phyloP scores from a whole-genome alignment of 1,284 basidiomycete species.

The Rhodotorula sp. region DNA sequence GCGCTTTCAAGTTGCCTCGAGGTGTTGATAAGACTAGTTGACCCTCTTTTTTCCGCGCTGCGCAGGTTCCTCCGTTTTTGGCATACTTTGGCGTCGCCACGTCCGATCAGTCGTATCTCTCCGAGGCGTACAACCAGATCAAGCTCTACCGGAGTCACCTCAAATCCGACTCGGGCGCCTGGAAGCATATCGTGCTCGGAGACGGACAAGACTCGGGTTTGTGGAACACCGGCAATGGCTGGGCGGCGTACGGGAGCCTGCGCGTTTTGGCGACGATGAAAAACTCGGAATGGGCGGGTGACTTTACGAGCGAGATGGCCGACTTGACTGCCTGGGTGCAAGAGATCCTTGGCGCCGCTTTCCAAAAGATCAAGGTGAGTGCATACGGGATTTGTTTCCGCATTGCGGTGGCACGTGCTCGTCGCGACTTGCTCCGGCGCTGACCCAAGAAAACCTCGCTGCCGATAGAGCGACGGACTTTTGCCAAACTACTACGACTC shows the following conservation, averaged over 20 bases:
- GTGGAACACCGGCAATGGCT: conserved; percentile 63
- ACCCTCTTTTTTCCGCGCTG: too few species aligned
- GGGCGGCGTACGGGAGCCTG: conserved; percentile 81
- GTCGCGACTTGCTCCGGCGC: not conserved
- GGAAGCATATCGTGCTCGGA: conserved; percentile 53
- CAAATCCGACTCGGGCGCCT: conserved; percentile 52
- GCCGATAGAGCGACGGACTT: conserved; percentile 55
- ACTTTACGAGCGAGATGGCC: conserved; percentile 58
- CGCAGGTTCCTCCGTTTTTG: conserved; percentile 14
- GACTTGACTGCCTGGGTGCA: conserved; percentile 67
- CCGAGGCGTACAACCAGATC: conserved; percentile 74
- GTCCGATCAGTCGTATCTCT: conserved; percentile 65
- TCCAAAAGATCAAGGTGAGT: conserved; percentile 44
- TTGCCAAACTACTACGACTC: conserved; percentile 68
- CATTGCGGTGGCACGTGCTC: too few species aligned
- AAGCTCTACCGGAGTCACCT: conserved; percentile 65
- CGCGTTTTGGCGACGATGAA: conserved; percentile 74
- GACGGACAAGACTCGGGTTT: conserved; percentile 6
- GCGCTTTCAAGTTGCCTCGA: not conserved
- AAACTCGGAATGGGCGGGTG: conserved; percentile 58
- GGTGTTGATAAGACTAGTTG: not conserved
- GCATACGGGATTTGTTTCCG: too few species aligned
- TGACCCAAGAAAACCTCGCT: not conserved
- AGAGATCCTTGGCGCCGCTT: conserved; percentile 74
- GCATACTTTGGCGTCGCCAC: conserved; percentile 79